Percentiles rank a stretch among this genome's conserved stretches.
phyloP scores from a whole-genome alignment of 1,284 basidiomycete species.

The Leccinum solheimii region DNA sequence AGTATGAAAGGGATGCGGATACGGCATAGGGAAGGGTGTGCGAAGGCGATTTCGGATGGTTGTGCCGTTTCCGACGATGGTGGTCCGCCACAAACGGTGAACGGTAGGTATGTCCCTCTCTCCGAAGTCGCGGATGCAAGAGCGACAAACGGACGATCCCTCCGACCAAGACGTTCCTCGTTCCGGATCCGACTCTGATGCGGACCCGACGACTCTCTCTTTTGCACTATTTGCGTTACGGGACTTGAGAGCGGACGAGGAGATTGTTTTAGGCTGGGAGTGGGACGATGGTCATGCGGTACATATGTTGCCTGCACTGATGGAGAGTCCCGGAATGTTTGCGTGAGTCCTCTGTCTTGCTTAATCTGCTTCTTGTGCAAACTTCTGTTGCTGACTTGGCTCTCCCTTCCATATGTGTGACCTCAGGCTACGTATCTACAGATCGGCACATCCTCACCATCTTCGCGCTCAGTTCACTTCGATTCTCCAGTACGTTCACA shows the following conservation, averaged over 20 bases:
- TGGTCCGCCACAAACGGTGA: slow-evolving; percentile 6
- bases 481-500: slow-evolving; percentile 72
- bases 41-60: slow-evolving; percentile 5
- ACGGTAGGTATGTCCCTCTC: slow-evolving; percentile 14
- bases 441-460: slow-evolving; percentile 51
- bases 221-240: slow-evolving; percentile 86
- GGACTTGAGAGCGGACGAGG: slow-evolving; percentile 79
- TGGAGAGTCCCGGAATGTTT: slow-evolving; percentile 57
- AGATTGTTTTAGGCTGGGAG: slow-evolving; percentile 92
- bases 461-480: slow-evolving; percentile 66
- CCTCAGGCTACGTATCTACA: slow-evolving; percentile 23
- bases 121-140: slow-evolving; percentile 10
- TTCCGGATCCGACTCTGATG: slow-evolving; percentile 36
- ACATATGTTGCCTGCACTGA: slow-evolving; percentile 75
- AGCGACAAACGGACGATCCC: slow-evolving; percentile 15
- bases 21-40: slow-evolving; percentile 26
- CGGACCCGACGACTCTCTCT: slow-evolving; percentile 51
- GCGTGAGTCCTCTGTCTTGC: slow-evolving; percentile 43
- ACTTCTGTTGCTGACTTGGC: slow-evolving; percentile 6
- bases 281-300: slow-evolving; percentile 94
- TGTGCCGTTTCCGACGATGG: not conserved
- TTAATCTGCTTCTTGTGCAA: not conserved
- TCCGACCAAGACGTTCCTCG: slow-evolving; percentile 31
- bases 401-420: not conserved
- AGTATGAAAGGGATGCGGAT: slow-evolving; percentile 16